A percentile compares a stretch with the other conserved stretches of the same genome.
These are phyloP conservation scores for Aspergillus brasiliensis DNA, from an alignment of 2,329 filamentous ascomycete genomes.

Conservation along the genomic window DNA sequence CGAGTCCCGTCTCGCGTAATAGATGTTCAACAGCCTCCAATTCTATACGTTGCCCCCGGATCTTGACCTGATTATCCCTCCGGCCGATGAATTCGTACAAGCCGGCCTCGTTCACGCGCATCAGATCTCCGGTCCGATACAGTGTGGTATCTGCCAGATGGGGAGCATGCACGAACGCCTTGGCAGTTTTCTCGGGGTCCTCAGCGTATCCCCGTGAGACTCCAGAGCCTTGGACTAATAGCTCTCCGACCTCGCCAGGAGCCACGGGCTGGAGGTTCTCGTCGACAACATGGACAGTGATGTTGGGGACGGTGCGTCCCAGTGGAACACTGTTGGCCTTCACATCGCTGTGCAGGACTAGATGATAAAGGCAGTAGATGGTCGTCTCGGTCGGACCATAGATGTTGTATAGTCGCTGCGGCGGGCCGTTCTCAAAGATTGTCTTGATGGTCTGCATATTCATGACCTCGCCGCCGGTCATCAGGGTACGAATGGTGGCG, in stretches of 20 bases:
- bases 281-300: neutral
- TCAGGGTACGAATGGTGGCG: slow-evolving; percentile 4
- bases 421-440: slow-evolving; percentile 11
- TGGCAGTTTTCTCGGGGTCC: neutral
- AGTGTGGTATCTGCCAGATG: neutral
- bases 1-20: neutral
- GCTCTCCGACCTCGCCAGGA: neutral
- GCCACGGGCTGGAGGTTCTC: neutral
- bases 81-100: slow-evolving; percentile 10
- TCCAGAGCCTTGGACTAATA: neutral
- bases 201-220: neutral
- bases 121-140: slow-evolving; percentile 17
- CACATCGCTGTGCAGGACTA: slow-evolving; percentile 17
- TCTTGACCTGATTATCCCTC: slow-evolving; percentile 15
- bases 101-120: slow-evolving; percentile 6
- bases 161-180: neutral
- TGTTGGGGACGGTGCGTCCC: slow-evolving; percentile 16
- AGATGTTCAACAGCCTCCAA: slow-evolving; percentile 15
- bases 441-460: slow-evolving; percentile 7
- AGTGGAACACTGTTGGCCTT: slow-evolving; percentile 43
- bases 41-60: slow-evolving; percentile 16
- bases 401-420: slow-evolving; percentile 8
- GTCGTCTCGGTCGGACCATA: slow-evolving; percentile 17
- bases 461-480: slow-evolving; percentile 15
- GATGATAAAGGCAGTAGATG: slow-evolving; percentile 12